phyloP scores from a whole-genome alignment of 176 grass and related monocot species.

The Aegilops sharonensis region DNA sequence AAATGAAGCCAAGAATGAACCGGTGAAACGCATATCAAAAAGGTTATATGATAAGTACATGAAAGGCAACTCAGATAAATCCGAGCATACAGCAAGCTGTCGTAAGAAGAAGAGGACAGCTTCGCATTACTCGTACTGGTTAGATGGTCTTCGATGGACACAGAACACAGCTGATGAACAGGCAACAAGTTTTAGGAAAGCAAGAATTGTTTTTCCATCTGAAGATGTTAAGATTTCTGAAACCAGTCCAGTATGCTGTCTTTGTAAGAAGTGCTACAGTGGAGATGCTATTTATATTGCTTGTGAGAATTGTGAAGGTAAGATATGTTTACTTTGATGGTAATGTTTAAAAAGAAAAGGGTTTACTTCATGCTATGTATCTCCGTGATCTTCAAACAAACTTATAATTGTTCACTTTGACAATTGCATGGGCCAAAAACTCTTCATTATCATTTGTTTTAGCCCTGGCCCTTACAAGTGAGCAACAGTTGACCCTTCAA shows the following conservation, averaged over 20 bases:
- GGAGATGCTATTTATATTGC: slow-evolving; percentile 71
- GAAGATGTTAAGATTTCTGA: slow-evolving; percentile 48
- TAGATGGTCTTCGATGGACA: slow-evolving; percentile 82
- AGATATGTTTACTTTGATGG: slow-evolving; percentile 11
- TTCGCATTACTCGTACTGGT: slow-evolving; percentile 80
- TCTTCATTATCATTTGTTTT: background rate
- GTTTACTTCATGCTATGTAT: slow-evolving; percentile 22
- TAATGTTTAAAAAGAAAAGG: background rate
- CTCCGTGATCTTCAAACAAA: slow-evolving; percentile 9
- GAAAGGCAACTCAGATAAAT: slow-evolving; percentile 40
- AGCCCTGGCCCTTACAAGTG: background rate
- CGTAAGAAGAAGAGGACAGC: slow-evolving; percentile 79
- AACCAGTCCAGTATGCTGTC: slow-evolving; percentile 57
- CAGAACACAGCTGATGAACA: slow-evolving; percentile 61
- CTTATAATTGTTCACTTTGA: background rate
- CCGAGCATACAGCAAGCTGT: slow-evolving; percentile 34
- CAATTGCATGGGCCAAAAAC: slow-evolving; percentile 4
- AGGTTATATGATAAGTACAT: slow-evolving; percentile 56
- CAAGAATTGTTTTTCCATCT: slow-evolving; percentile 62
- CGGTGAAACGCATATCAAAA: slow-evolving; percentile 45
- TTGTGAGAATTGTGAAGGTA: slow-evolving; percentile 92
- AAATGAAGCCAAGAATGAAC: slow-evolving; percentile 33
- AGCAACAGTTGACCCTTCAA: background rate
- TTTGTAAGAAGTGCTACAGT: slow-evolving; percentile 65
- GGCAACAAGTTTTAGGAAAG: slow-evolving; percentile 66